Evolutionary conservation across 768 basidiomycete species (phyloP).

Genomic region (Collybiopsis luxurians): DNA sequence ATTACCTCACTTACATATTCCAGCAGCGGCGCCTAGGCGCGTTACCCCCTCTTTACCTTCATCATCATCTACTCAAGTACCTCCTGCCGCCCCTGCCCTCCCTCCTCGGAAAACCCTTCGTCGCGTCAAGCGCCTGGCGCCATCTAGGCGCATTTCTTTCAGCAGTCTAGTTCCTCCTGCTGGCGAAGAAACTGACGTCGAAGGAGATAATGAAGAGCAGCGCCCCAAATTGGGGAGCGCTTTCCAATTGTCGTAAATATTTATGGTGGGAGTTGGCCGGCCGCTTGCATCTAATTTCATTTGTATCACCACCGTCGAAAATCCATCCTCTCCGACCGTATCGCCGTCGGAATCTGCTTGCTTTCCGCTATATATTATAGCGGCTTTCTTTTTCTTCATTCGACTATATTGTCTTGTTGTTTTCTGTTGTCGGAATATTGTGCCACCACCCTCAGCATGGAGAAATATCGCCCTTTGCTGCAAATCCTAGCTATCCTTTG

Average conservation of each 20-base stretch:
- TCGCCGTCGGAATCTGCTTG: not conserved
- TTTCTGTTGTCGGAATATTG: slow-evolving; percentile 6
- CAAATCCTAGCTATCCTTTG: not conserved
- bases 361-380: too few species aligned
- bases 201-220: slow-evolving; percentile 30
- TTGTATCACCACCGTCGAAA: not conserved
- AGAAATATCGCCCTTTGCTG: not conserved
- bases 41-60: slow-evolving; percentile 5
- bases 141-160: slow-evolving; percentile 65
- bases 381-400: not conserved
- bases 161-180: slow-evolving; percentile 42
- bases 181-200: slow-evolving; percentile 35
- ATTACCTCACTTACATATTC: slow-evolving; percentile 45
- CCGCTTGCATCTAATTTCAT: not conserved
- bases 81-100: slow-evolving; percentile 10
- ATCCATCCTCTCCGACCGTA: not conserved
- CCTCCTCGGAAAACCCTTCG: slow-evolving; percentile 39
- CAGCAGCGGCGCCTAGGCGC: slow-evolving; percentile 19
- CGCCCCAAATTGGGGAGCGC: slow-evolving; percentile 60
- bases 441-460: slow-evolving; percentile 1
- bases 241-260: slow-evolving; percentile 47
- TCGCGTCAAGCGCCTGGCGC: slow-evolving; percentile 44
- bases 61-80: slow-evolving; percentile 9
- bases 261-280: not conserved
- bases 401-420: not conserved